phyloP scores from a whole-genome alignment of 2,329 filamentous ascomycete genomes.

The Xylaria sp. region DNA sequence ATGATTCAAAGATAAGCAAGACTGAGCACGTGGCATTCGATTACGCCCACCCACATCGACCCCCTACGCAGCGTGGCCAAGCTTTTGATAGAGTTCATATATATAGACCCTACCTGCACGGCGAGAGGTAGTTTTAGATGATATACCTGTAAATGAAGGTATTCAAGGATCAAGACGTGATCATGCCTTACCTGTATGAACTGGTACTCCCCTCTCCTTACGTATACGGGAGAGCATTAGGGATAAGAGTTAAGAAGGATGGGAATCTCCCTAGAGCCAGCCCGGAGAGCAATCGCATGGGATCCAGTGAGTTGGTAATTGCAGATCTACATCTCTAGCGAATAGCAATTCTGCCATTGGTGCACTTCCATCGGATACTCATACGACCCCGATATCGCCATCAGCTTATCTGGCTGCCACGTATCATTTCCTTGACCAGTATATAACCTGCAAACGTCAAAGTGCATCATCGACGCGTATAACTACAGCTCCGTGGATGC shows the following conservation, averaged over 20 bases:
- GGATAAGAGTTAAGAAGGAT: too few species aligned
- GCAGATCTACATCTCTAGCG: too few species aligned
- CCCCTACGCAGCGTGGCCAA: too few species aligned
- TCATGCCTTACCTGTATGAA: not conserved
- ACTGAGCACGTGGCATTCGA: not conserved
- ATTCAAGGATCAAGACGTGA: not conserved
- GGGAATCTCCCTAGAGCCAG: not conserved
- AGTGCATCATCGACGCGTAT: too few species aligned
- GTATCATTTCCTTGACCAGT: not conserved
- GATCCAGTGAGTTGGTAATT: not conserved
- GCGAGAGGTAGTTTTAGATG: not conserved
- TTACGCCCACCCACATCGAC: not conserved
- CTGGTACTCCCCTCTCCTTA: not conserved
- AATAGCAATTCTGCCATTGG: too few species aligned
- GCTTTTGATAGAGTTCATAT: not conserved
- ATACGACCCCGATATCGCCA: not conserved
- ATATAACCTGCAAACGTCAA: too few species aligned
- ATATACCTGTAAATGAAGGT: not conserved
- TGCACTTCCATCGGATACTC: too few species aligned
- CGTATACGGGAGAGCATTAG: not conserved
- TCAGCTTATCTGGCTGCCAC: not conserved
- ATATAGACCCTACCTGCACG: not conserved
- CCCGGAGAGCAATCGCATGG: not conserved
- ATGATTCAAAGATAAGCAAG: not conserved
- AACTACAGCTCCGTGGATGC: too few species aligned